phyloP scores from a whole-genome alignment of 1,284 basidiomycete genomes.

The Ganoderma sinense region DNA sequence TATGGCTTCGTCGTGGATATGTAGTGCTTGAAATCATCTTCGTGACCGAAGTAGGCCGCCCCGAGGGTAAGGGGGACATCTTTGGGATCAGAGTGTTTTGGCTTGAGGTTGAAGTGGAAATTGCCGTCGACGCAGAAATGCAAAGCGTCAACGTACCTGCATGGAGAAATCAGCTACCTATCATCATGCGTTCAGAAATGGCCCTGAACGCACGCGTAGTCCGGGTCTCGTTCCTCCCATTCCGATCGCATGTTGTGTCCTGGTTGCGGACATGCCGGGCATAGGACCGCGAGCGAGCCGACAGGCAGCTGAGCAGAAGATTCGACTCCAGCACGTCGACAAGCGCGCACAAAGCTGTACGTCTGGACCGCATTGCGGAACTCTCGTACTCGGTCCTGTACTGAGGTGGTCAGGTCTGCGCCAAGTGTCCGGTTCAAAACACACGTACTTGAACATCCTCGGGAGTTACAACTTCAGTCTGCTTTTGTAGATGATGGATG shows the following conservation, averaged over 20 bases:
- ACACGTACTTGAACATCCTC: neutral
- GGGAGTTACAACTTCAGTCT: neutral
- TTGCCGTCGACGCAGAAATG: conserved; percentile 22
- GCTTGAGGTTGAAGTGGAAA: conserved; percentile 23
- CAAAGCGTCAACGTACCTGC: conserved; percentile 14
- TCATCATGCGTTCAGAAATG: too few species aligned
- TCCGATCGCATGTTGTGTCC: neutral
- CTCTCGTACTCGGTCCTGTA: neutral
- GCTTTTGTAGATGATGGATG: neutral
- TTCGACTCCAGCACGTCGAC: neutral
- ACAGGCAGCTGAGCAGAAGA: neutral
- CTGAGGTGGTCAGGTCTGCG: neutral
- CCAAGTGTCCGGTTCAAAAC: neutral
- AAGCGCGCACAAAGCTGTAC: neutral
- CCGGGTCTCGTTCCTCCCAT: neutral
- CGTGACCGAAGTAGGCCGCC: conserved; percentile 18
- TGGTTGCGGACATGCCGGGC: neutral
- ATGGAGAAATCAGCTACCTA: conserved; percentile 11
- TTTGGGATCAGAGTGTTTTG: conserved; percentile 13
- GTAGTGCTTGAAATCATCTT: conserved; percentile 14
- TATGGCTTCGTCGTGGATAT: conserved; percentile 3
- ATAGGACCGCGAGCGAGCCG: neutral
- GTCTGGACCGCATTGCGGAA: neutral
- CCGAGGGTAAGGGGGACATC: conserved; percentile 16
- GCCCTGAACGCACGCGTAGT: neutral